phyloP scores from a whole-genome alignment of 2,329 filamentous ascomycete species.

The Trichoderma hamatum region DNA sequence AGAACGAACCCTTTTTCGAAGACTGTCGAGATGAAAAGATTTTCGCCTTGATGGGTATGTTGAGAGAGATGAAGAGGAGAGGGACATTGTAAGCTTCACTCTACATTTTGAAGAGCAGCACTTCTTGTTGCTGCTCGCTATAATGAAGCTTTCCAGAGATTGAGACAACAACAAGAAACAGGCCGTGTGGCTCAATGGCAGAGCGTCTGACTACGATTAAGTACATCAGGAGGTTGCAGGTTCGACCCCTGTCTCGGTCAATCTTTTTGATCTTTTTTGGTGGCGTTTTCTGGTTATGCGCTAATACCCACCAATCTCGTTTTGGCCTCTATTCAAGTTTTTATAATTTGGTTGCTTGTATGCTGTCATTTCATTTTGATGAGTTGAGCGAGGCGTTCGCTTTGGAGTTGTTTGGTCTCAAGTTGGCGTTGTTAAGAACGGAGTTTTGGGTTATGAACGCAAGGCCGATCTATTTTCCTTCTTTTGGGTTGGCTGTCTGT shows the following conservation, averaged over 20 bases:
- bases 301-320: not conserved
- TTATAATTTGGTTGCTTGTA: not conserved
- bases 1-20: conserved; percentile 35
- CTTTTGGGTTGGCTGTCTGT: not conserved
- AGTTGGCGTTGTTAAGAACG: not conserved
- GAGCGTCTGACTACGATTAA: conserved; percentile 27
- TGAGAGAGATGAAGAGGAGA: conserved; percentile 29
- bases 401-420: not conserved
- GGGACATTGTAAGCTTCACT: conserved; percentile 18
- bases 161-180: conserved; percentile 10
- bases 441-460: not conserved
- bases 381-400: conserved; percentile 16
- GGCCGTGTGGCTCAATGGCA: conserved; percentile 27
- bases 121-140: not conserved
- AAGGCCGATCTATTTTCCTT: not conserved
- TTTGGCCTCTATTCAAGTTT: not conserved
- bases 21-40: conserved; percentile 31
- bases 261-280: conserved; percentile 11
- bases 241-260: conserved; percentile 28
- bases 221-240: conserved; percentile 27
- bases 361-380: not conserved
- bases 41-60: conserved; percentile 21
- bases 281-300: not conserved
- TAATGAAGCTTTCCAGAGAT: not conserved
- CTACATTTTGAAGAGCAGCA: not conserved